These are phyloP conservation scores for Trichomonascaceae sp. DNA, from an alignment of 1,139 yeast genomes.

Conservation along the genomic window DNA sequence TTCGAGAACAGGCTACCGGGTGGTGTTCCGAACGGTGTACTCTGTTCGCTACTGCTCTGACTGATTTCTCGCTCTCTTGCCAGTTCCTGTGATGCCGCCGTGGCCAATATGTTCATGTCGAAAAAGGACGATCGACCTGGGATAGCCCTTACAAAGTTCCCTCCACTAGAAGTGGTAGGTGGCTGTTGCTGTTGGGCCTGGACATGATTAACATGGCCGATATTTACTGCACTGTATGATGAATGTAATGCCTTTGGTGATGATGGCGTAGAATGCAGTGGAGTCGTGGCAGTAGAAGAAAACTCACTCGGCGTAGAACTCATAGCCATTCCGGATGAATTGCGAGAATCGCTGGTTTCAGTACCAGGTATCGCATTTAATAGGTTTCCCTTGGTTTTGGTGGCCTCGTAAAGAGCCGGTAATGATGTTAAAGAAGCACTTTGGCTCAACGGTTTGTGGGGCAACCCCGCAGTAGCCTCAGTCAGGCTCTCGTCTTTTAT, in stretches of 20 bases:
- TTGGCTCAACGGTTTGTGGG: constrained; percentile 11
- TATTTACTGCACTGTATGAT: constrained; percentile 10
- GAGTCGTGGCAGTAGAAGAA: constrained; percentile 14
- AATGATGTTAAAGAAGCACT: constrained; percentile 15
- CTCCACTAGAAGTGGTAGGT: neutral
- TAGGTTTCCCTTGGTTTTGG: neutral
- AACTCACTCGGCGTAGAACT: constrained; percentile 8
- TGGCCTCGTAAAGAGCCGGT: constrained; percentile 12
- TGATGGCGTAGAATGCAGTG: constrained; percentile 20
- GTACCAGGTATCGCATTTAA: neutral
- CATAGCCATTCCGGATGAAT: constrained; percentile 1
- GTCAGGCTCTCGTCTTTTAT: neutral
- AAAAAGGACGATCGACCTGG: constrained; percentile 27
- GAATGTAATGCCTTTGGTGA: constrained; percentile 15
- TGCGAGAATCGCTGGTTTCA: neutral
- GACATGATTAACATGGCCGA: constrained; percentile 9
- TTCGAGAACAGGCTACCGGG: neutral
- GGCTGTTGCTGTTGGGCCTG: constrained; percentile 7
- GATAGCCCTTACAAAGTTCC: constrained; percentile 24
- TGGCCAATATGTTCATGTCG: constrained; percentile 71
- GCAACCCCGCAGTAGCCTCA: neutral
- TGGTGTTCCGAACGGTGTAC: constrained; percentile 4
- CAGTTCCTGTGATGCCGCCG: constrained; percentile 77
- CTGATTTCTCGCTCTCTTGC: constrained; percentile 37
- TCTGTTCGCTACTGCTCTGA: constrained; percentile 4